Conservation (phyloP, 169 alveolate species). For the Plasmodium vivax region DNA sequence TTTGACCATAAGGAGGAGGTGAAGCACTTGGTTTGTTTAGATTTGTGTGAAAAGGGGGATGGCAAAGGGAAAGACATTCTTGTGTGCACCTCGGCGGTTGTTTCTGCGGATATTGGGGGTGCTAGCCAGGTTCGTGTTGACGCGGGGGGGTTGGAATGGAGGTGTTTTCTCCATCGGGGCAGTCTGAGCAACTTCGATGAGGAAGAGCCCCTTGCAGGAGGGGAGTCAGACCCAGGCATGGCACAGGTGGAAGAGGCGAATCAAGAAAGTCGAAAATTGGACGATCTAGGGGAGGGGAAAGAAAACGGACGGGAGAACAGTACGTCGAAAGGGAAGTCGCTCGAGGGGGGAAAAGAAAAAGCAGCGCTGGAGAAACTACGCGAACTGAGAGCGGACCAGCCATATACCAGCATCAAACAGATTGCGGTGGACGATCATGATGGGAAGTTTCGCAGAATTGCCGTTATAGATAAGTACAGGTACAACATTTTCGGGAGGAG, state of each 20-base stretch:
- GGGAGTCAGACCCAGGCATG: neutral
- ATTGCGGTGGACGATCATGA: conserved; percentile 42
- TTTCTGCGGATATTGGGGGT: neutral
- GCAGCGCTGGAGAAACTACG: conserved; percentile 1
- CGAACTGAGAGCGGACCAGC: conserved; percentile 6
- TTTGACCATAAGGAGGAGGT: conserved; percentile 41
- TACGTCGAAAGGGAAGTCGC: neutral
- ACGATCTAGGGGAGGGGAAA: neutral
- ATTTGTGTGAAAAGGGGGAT: conserved; percentile 17
- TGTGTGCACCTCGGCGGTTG: conserved; percentile 33
- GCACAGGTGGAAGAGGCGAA: neutral
- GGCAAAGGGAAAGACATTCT: conserved; percentile 1
- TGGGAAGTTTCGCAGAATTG: conserved; percentile 33
- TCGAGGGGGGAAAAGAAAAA: neutral
- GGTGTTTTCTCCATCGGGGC: conserved; percentile 42
- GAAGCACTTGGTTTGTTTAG: conserved; percentile 57
- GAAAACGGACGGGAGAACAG: neutral
- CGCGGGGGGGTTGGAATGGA: neutral
- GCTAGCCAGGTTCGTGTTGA: neutral
- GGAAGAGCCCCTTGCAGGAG: neutral
- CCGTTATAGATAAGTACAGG: conserved; percentile 38
- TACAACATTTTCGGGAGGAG: conserved; percentile 24
- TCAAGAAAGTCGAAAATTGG: neutral
- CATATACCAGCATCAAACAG: conserved; percentile 23
- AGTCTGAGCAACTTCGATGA: conserved; percentile 12